Evolutionary conservation across 2,329 filamentous ascomycete species (phyloP).

Genomic region (Pestalotiopsis fici): DNA sequence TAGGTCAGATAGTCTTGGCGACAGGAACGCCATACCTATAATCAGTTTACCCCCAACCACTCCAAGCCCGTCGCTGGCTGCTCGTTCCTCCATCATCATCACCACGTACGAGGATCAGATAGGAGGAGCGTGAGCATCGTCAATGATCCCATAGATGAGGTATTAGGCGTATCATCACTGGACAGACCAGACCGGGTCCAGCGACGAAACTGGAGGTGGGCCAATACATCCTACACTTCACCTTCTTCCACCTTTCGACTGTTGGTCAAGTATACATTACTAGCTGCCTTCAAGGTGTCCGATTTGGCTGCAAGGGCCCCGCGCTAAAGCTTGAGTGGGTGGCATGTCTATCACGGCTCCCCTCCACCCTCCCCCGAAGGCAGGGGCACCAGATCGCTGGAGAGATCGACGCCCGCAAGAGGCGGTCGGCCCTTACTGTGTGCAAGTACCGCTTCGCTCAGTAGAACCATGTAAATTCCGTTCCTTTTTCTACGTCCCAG

Average conservation of each 20-base stretch:
- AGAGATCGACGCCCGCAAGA: conserved; percentile 4
- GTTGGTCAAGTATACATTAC: background rate
- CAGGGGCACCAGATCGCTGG: conserved; percentile 3
- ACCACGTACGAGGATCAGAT: background rate
- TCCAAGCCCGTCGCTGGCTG: background rate
- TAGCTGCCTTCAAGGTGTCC: conserved; percentile 5
- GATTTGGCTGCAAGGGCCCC: conserved; percentile 3
- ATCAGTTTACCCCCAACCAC: background rate
- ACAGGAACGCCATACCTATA: background rate
- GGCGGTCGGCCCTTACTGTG: background rate
- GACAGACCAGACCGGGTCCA: background rate
- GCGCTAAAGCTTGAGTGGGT: background rate
- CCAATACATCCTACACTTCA: background rate
- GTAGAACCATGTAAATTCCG: background rate
- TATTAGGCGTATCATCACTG: background rate
- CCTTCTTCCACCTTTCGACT: background rate
- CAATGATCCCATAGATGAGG: background rate
- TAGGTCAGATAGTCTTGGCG: background rate
- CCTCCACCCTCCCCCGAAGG: background rate
- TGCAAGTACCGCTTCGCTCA: background rate
- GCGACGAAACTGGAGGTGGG: background rate
- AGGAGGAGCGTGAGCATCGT: background rate
- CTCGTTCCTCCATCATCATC: background rate
- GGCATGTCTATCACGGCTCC: conserved; percentile 7
- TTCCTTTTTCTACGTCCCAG: background rate